phyloP scores from a whole-genome alignment of 805 yeast genomes.

The Nakazawaea sp. region DNA sequence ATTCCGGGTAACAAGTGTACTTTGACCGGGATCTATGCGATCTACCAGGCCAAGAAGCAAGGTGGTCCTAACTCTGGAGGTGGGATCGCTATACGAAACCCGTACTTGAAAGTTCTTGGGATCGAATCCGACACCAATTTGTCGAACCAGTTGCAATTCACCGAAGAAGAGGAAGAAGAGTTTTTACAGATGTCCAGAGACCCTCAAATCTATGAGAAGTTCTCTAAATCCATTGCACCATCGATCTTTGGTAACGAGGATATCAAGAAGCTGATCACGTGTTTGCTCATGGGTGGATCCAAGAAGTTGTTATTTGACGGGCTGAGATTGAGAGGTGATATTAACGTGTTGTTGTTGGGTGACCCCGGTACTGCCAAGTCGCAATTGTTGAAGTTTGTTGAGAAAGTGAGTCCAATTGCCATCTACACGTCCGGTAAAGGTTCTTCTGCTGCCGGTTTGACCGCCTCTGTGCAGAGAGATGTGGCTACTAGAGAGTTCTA shows the following conservation, averaged over 20 bases:
- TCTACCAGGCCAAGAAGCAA: constrained; percentile 67
- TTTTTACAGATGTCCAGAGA: constrained; percentile 73
- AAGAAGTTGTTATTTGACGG: constrained; percentile 91
- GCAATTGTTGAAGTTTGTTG: constrained; percentile 90
- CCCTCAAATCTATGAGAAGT: constrained; percentile 81
- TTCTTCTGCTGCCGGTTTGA: constrained; percentile 98
- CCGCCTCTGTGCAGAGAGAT: constrained; percentile 96
- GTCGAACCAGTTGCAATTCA: constrained; percentile 52
- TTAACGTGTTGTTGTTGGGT: constrained; percentile 87
- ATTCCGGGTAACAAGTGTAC: constrained; percentile 96
- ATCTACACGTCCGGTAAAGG: constrained; percentile 99
- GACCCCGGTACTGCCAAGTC: constrained; percentile 99
- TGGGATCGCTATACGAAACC: constrained; percentile 85
- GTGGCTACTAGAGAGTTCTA: constrained; percentile 83
- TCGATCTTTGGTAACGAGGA: constrained; percentile 92
- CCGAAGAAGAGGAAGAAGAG: constrained; percentile 93
- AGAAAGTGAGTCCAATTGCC: constrained; percentile 89
- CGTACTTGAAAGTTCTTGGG: constrained; percentile 83
- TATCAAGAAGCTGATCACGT: constrained; percentile 88
- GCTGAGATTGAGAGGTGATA: constrained; percentile 94
- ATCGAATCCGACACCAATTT: constrained; percentile 72
- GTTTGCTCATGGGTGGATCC: constrained; percentile 91
- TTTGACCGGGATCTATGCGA: constrained; percentile 86
- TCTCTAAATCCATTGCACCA: constrained; percentile 89
- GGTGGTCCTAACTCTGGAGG: constrained; percentile 29